These are phyloP conservation scores for Colletotrichum orbiculare DNA, from an alignment of 2,329 filamentous ascomycete species.

Conservation along the genomic window DNA sequence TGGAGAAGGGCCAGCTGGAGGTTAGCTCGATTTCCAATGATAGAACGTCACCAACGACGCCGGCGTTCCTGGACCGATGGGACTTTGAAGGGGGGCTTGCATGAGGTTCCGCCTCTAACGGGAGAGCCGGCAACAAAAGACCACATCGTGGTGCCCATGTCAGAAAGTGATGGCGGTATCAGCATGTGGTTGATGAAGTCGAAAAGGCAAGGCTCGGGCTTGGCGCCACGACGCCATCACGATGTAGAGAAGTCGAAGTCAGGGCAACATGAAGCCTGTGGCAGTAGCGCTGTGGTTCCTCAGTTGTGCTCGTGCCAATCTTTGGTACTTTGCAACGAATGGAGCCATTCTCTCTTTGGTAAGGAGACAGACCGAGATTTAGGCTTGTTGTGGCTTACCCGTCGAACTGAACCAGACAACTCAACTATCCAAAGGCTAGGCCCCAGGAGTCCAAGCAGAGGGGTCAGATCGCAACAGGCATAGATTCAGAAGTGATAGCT, in stretches of 20 bases:
- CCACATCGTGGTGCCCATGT: conserved; percentile 1
- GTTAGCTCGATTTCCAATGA: conserved; percentile 26
- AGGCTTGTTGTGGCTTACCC: conserved; percentile 5
- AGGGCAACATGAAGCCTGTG: not conserved
- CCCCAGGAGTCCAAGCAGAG: conserved; percentile 15
- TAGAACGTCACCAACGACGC: conserved; percentile 10
- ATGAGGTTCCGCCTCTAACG: not conserved
- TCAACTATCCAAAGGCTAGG: not conserved
- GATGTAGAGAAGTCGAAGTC: conserved; percentile 12
- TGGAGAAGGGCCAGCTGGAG: conserved; percentile 23
- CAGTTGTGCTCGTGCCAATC: conserved; percentile 12
- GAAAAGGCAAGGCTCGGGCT: conserved; percentile 6
- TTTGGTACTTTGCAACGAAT: not conserved
- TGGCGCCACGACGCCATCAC: conserved; percentile 16
- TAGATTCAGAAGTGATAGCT: not conserved
- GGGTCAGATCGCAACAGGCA: conserved; percentile 1
- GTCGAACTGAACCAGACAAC: conserved; percentile 11
- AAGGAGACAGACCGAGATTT: conserved; percentile 16
- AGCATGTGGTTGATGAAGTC: not conserved
- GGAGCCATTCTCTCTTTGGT: conserved; percentile 9
- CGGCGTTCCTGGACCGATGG: not conserved
- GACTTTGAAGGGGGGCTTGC: not conserved
- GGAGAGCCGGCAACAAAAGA: conserved; percentile 12
- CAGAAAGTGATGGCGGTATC: not conserved
- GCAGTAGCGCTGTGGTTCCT: not conserved